These are phyloP conservation scores for Colletotrichum nymphaeae DNA, from an alignment of 2,329 filamentous ascomycete genomes.

Conservation along the genomic window DNA sequence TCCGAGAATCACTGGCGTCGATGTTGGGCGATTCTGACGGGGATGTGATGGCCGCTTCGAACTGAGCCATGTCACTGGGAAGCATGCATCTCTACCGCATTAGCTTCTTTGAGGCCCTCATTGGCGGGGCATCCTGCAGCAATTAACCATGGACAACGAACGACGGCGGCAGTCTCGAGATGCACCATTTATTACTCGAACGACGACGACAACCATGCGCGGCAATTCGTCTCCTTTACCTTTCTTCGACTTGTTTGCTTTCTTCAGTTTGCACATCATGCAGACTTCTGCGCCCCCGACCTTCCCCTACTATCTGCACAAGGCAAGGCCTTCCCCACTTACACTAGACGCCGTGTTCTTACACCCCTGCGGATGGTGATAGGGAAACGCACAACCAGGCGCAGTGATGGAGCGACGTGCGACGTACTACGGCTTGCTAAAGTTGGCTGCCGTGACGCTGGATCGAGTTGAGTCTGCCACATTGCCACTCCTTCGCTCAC, in stretches of 20 bases:
- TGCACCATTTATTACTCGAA: slow-evolving; percentile 21
- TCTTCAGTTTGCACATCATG: too few relatives aligned
- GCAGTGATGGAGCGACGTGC: neutral
- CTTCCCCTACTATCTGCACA: neutral
- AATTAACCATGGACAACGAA: slow-evolving; percentile 21
- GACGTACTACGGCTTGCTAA: slow-evolving; percentile 4
- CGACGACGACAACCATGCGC: neutral
- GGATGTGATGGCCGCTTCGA: slow-evolving; percentile 18
- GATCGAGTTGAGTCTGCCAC: neutral
- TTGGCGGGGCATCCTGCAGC: slow-evolving; percentile 32
- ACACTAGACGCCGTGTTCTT: slow-evolving; percentile 4
- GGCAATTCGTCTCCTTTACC: neutral
- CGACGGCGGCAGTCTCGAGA: slow-evolving; percentile 19
- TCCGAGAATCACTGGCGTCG: neutral
- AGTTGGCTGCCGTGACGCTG: neutral
- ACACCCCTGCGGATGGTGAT: neutral
- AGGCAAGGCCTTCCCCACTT: slow-evolving; percentile 13
- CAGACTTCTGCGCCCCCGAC: neutral
- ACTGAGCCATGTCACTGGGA: slow-evolving; percentile 18
- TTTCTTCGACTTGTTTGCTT: neutral
- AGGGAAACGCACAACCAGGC: neutral
- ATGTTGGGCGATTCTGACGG: slow-evolving; percentile 13
- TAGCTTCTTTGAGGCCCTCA: slow-evolving; percentile 20
- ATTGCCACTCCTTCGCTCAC: neutral
- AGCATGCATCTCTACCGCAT: slow-evolving; percentile 22